phyloP scores from a whole-genome alignment of 148 eudicot genomes.

The Camellia japonica region DNA sequence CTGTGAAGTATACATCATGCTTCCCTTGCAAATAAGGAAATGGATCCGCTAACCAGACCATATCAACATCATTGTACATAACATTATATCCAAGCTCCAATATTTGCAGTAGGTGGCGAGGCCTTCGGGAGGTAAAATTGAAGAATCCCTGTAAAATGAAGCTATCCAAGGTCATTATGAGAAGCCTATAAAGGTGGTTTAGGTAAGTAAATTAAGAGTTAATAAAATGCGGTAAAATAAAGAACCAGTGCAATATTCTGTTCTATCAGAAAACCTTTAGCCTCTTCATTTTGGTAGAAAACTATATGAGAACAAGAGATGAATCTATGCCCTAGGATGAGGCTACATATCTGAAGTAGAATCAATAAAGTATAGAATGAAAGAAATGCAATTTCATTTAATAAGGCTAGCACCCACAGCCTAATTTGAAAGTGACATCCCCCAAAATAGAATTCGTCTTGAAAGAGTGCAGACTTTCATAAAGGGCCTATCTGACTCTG shows the following conservation, averaged over 20 bases:
- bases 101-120: slow-evolving; percentile 81
- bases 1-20: slow-evolving; percentile 97
- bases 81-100: slow-evolving; percentile 95
- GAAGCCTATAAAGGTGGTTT: background rate
- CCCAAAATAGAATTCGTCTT: background rate
- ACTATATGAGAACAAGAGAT: background rate
- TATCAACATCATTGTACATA: slow-evolving; percentile 98
- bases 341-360: background rate
- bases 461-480: background rate
- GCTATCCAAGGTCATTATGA: slow-evolving; percentile 6
- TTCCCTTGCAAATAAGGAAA: slow-evolving; percentile 81
- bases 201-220: background rate
- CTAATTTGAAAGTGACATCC: background rate
- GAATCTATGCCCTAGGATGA: background rate
- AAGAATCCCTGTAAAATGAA: slow-evolving; percentile 80
- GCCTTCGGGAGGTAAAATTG: slow-evolving; percentile 95
- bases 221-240: background rate
- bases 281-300: slow-evolving; percentile 1
- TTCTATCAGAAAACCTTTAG: background rate
- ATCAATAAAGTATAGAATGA: background rate
- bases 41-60: slow-evolving; percentile 98
- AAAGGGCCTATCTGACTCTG: background rate
- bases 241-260: background rate
- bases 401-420: background rate
- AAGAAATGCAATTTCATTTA: background rate